These are phyloP conservation scores for Fusarium protoensiforme DNA, from an alignment of 2,329 filamentous ascomycete genomes.

Conservation along the genomic window DNA sequence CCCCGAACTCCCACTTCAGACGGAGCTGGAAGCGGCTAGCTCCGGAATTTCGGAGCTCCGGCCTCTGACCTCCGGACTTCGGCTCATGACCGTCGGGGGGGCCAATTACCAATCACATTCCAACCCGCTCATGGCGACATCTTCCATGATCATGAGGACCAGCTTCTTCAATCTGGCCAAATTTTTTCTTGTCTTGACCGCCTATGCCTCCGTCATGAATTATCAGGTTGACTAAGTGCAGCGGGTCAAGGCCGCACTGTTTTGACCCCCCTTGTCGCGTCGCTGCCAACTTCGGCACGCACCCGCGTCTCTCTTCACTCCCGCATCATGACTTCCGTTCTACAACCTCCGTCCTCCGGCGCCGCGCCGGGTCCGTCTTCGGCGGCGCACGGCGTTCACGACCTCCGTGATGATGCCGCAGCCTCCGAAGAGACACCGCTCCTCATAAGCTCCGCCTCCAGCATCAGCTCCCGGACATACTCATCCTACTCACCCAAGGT, in stretches of 20 bases:
- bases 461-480: conserved; percentile 6
- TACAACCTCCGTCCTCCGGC: neutral
- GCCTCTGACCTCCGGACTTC: neutral
- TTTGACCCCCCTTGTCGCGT: neutral
- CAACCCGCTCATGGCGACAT: conserved; percentile 19
- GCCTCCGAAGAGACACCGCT: conserved; percentile 39
- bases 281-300: neutral
- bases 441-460: conserved; percentile 15
- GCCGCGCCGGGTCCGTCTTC: conserved; percentile 13
- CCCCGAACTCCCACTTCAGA: neutral
- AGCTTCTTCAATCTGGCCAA: neutral
- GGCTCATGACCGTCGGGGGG: neutral
- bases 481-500: neutral
- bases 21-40: neutral
- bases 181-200: neutral
- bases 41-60: conserved; percentile 15
- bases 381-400: neutral
- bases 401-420: neutral
- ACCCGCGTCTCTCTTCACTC: neutral
- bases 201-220: neutral
- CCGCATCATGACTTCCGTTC: conserved; percentile 9
- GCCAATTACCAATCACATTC: conserved; percentile 20
- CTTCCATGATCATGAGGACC: neutral
- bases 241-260: neutral
- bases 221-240: neutral